Conservation (phyloP, 768 basidiomycete species). For the Boletus subcaerulescens region DNA sequence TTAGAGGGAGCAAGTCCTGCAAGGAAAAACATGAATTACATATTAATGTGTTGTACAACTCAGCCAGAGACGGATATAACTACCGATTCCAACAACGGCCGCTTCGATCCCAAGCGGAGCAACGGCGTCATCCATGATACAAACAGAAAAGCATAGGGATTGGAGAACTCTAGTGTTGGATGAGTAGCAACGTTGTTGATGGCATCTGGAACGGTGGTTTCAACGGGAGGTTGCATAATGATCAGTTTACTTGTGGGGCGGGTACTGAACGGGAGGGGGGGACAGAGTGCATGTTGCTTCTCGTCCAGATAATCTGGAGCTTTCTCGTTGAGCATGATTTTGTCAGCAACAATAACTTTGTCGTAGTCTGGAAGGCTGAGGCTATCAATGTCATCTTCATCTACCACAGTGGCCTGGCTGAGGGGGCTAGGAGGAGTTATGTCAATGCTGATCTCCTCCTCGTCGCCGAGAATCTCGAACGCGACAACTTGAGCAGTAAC, state of each 20-base stretch:
- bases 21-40: constrained; percentile 9
- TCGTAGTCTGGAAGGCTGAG: neutral
- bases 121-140: constrained; percentile 28
- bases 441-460: constrained; percentile 14
- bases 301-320: neutral
- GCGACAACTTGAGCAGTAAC: constrained; percentile 29
- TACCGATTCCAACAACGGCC: constrained; percentile 31
- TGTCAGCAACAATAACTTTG: neutral
- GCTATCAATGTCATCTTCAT: constrained; percentile 13
- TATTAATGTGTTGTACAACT: constrained; percentile 20
- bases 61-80: constrained; percentile 26
- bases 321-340: neutral
- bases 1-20: constrained; percentile 26
- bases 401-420: constrained; percentile 21
- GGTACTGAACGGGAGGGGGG: neutral
- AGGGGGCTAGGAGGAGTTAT: constrained; percentile 8
- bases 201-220: constrained; percentile 10
- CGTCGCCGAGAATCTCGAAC: constrained; percentile 26
- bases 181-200: constrained; percentile 20
- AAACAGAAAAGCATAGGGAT: constrained; percentile 17
- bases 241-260: constrained; percentile 19
- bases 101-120: constrained; percentile 24
- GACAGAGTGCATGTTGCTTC: neutral
- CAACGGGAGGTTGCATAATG: constrained; percentile 23
- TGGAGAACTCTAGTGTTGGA: constrained; percentile 13